These are phyloP conservation scores for Syzygium malaccense DNA, from an alignment of 441 rosid species.

Conservation along the genomic window DNA sequence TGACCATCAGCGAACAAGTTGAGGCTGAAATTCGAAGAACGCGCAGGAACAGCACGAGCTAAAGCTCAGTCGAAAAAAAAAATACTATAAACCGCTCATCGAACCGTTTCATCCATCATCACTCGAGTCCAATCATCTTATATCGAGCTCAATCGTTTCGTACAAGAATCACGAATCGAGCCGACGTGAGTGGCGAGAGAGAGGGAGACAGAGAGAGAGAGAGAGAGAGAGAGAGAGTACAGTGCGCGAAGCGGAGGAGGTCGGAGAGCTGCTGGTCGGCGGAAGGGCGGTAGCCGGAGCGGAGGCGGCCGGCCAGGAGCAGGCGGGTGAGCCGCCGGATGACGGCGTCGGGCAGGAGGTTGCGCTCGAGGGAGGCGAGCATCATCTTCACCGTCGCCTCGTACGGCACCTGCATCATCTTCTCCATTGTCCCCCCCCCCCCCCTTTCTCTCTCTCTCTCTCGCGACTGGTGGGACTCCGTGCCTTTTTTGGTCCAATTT, in stretches of 20 bases:
- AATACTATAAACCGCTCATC: background rate
- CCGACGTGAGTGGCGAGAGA: background rate
- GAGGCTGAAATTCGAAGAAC: background rate
- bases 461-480: background rate
- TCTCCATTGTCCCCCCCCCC: constrained; percentile 27
- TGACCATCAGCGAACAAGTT: background rate
- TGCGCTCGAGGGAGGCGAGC: constrained; percentile 55
- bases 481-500: background rate
- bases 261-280: constrained; percentile 54
- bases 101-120: background rate
- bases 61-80: background rate
- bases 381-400: constrained; percentile 36
- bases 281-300: constrained; percentile 49
- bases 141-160: background rate
- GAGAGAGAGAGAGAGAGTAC: constrained; percentile 8
- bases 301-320: constrained; percentile 60
- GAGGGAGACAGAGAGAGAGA: background rate
- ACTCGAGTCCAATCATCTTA: background rate
- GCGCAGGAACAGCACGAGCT: background rate
- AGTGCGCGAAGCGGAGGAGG: constrained; percentile 47
- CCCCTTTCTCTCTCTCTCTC: background rate
- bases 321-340: constrained; percentile 50
- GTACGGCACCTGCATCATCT: constrained; percentile 39
- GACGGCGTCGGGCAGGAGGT: constrained; percentile 56
- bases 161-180: background rate